Evolutionary conservation across 495 filamentous ascomycete species (phyloP), one percentile per base, ranked within the genome.

Genomic region (Antarctomyces pellizariae): DNA sequence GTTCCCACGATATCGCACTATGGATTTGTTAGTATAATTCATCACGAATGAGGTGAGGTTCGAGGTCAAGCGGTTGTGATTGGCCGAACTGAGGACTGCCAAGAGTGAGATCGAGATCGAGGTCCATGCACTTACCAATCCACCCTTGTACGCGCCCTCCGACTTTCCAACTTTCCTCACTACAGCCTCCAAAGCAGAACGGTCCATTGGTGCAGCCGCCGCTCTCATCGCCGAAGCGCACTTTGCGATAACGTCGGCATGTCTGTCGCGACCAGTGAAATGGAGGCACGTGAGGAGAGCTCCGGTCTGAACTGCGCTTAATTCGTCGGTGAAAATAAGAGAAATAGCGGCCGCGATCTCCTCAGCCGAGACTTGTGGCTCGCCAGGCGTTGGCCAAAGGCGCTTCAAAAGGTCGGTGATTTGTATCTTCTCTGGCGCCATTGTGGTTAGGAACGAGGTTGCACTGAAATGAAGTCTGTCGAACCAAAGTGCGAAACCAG

Each of bases 1-100:
- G 89, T 99, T 40, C 89, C 89, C 24, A 95, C 89, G 40, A 99
- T 92, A 47, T 99, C 89, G 49, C 82, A 84, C 72, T 83, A 34
- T 26, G 22, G 9, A 22, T 16, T 15, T 27, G n/a, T 32, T 13
- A 30, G 29, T 18, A 3, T 31, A 30, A 23, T n/a, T 13, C 8
- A 13, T 9, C 16, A n/a, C 16, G 11, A 20, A 10, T 16, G 16
- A 30, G 3, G 24, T 3, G 3, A 10, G 4, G 7, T 4, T 8
- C 41, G 3, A 21, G 21, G 16, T 33, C 9, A 18, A 16, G 12
- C 10, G 26, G 22, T 13, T 23, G 29, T n/a, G 26, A 25, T 29
- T 11, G 7, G 18, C 18, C 25, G 18, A 22, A 25, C 22, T 30
- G 29, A 34, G 35, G 13, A 22, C 19, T n/a, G 16, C 1, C 22